Conservation (phyloP, 257 asterid species). For the Gardenia jasminoides region DNA sequence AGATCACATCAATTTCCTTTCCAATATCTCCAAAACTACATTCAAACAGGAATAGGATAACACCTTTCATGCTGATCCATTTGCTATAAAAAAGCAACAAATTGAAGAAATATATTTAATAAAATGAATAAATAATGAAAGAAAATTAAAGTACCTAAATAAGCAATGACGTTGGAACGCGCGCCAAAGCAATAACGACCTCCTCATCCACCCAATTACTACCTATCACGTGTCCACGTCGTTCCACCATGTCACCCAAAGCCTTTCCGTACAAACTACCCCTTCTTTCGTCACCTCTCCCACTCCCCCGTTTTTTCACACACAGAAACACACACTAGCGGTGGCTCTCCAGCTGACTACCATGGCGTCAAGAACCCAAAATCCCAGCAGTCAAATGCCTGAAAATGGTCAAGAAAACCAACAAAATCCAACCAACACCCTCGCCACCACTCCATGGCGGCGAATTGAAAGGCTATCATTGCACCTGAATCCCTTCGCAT, state of each 20-base stretch:
- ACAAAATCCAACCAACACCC: background rate
- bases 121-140: too few species aligned
- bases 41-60: background rate
- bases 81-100: too few species aligned
- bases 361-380: conserved; percentile 10
- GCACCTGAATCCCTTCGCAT: conserved; percentile 44
- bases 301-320: background rate
- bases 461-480: conserved; percentile 52
- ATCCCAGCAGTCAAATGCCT: background rate
- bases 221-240: conserved; percentile 20
- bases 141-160: background rate
- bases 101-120: too few species aligned
- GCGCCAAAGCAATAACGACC: conserved; percentile 39
- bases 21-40: too few species aligned
- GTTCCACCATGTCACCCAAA: conserved; percentile 29
- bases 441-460: conserved; percentile 18
- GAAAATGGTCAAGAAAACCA: conserved; percentile 20
- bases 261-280: conserved; percentile 34
- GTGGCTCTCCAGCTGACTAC: background rate
- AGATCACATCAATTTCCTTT: background rate
- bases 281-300: background rate
- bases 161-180: conserved; percentile 31
- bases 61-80: background rate
- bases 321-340: background rate
- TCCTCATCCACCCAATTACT: conserved; percentile 23